These are phyloP conservation scores for Talaromyces sp. DNA, from an alignment of 2,329 filamentous ascomycete genomes.

Conservation along the genomic window DNA sequence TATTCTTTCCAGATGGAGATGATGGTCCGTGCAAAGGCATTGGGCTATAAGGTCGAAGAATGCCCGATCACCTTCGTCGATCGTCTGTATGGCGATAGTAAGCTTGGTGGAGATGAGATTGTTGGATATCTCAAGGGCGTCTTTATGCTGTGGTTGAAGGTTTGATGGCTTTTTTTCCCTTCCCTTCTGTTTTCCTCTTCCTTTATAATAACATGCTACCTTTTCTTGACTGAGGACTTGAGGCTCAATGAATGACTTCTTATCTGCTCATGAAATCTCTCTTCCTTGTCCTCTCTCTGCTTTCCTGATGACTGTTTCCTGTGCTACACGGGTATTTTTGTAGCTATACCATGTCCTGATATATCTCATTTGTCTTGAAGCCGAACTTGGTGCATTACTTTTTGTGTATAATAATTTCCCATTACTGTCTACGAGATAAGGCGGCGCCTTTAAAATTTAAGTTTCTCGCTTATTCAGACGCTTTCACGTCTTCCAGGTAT, in stretches of 20 bases:
- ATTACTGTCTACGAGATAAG: neutral
- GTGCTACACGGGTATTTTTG: neutral
- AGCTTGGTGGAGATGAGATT: conserved; percentile 92
- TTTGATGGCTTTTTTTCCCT: conserved; percentile 44
- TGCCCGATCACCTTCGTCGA: conserved; percentile 97
- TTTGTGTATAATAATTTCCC: conserved; percentile 3
- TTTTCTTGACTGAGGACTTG: neutral
- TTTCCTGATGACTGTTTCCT: neutral
- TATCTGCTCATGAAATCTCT: neutral
- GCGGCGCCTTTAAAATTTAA: conserved; percentile 23
- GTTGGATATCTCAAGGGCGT: conserved; percentile 92
- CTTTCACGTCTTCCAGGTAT: conserved; percentile 32
- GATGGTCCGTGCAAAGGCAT: conserved; percentile 94
- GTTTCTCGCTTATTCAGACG: conserved; percentile 15
- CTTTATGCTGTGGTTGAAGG: conserved; percentile 71
- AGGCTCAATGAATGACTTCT: neutral
- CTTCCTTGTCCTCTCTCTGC: neutral
- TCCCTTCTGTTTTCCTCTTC: neutral
- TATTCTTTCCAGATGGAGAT: conserved; percentile 99
- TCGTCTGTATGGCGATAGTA: conserved; percentile 89
- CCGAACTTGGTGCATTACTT: conserved; percentile 2
- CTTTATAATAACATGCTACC: neutral
- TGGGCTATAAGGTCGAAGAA: conserved; percentile 91
- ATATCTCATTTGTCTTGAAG: conserved; percentile 11
- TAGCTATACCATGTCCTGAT: conserved; percentile 9